A percentile compares a stretch with the other conserved stretches of the same genome.
Evolutionary conservation across 2,329 filamentous ascomycete genomes (phyloP).

Genomic region (Anisogramma anomala): DNA sequence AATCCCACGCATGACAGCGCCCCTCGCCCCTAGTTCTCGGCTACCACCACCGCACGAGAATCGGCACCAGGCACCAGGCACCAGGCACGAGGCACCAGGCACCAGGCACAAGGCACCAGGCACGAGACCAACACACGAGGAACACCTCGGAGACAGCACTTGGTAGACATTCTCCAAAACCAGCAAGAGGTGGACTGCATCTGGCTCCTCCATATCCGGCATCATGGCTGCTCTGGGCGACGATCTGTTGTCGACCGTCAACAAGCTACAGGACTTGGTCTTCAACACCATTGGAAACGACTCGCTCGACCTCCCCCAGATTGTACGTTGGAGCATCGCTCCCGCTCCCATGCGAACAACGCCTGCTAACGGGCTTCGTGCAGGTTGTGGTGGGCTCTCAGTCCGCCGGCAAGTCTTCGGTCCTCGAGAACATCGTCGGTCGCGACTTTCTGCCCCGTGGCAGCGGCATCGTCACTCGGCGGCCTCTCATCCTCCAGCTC

Average conservation of each 20-base stretch:
- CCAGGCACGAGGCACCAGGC: too few species aligned
- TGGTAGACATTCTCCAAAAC: neutral
- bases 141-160: neutral
- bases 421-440: conserved; percentile 97
- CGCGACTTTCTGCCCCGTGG: conserved; percentile 93
- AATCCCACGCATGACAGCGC: neutral
- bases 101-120: neutral
- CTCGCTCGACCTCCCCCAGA: conserved; percentile 92
- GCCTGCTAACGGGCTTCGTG: conserved; percentile 17
- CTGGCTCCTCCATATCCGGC: conserved; percentile 13
- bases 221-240: conserved; percentile 89
- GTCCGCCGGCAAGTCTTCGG: conserved; percentile 95
- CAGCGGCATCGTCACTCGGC: conserved; percentile 88
- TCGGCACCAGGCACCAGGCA: too few species aligned
- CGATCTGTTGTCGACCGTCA: conserved; percentile 88
- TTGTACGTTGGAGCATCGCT: conserved; percentile 49
- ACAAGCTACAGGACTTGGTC: conserved; percentile 95
- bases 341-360: neutral
- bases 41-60: too few species aligned
- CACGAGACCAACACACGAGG: conserved; percentile 1
- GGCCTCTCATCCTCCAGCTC: conserved; percentile 90
- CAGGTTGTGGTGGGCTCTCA: conserved; percentile 98
- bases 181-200: neutral
- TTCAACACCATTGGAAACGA: conserved; percentile 99
- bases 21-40: neutral